Evolutionary conservation across 306 rosid species (phyloP), one percentile per base, ranked within the genome.

Genomic region (Abrus pulchellus): DNA sequence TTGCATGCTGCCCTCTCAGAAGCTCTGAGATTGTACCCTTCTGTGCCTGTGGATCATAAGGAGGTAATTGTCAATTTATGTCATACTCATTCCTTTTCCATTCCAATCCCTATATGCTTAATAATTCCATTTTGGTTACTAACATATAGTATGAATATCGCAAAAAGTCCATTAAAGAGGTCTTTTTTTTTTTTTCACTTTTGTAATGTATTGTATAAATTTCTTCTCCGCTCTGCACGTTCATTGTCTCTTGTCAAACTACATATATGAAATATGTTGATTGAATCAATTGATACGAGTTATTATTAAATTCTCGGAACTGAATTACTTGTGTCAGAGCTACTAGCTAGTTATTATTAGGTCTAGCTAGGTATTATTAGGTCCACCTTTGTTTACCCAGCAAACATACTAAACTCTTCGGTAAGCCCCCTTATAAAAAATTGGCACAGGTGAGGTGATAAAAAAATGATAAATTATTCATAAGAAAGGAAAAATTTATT

Each of bases 1-100:
- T 80, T 95, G 88, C 99, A 93, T 47, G 99, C 98, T 70, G 97
- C 98, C 45, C 74, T 93, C 5, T 93, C 97, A 12, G 99, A 95
- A 82, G 86, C 98, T 81, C 93, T 95, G 0, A 85, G 98, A 80
- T 70, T 95, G 81, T 93, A 93, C 68, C 99, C 99, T 88, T 95
- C 97, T 34, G 99, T 95, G 5, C 98, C 98, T 0, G 83, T 93
- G 7, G 98, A 93, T 84, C 99, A 95, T 73, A 95, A 93, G 79
- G 99, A 95, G 97, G 99, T 93, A 90, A 14, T 69, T 5, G 11
- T 56, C 13, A 7, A 20, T 67, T 72, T 36, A 36, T 52, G 13
- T 70, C 75, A 50, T 7, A 33, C 47, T 70, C 44, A 13, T 50
- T 48, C 29, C 9, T 68, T 29, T 45, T 44, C 2, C 9, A 20